These are phyloP conservation scores for Arthrobotrys sphaeroides DNA, from an alignment of 2,329 filamentous ascomycete species.

Conservation along the genomic window DNA sequence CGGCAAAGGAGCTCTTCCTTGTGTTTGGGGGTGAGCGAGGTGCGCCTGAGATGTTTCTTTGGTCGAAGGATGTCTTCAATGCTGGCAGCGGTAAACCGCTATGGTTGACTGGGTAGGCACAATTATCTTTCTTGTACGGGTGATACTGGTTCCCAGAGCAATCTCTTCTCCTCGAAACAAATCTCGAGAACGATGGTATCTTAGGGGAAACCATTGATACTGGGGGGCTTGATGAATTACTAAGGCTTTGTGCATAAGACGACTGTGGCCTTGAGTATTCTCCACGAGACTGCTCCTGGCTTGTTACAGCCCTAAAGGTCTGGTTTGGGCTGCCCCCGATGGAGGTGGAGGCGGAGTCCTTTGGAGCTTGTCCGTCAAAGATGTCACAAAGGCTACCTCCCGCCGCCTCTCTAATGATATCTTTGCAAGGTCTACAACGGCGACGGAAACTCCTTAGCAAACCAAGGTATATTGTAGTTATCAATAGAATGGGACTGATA, in stretches of 20 bases:
- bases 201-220: conserved; percentile 46
- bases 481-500: not conserved
- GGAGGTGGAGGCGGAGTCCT: conserved; percentile 19
- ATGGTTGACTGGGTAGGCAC: conserved; percentile 18
- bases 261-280: conserved; percentile 51
- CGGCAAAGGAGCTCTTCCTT: conserved; percentile 50
- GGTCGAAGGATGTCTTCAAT: conserved; percentile 45
- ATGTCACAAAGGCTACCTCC: conserved; percentile 34
- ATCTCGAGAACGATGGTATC: conserved; percentile 42
- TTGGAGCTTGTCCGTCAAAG: conserved; percentile 45
- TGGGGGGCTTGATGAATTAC: conserved; percentile 47
- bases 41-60: conserved; percentile 2
- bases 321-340: conserved; percentile 31
- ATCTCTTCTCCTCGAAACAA: conserved; percentile 26
- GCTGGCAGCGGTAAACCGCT: conserved; percentile 23
- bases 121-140: conserved; percentile 49
- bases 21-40: conserved; percentile 47
- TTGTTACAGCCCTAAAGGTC: conserved; percentile 12
- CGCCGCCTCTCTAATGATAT: conserved; percentile 48
- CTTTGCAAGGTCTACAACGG: conserved; percentile 38
- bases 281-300: conserved; percentile 30
- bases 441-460: not conserved
- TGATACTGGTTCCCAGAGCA: conserved; percentile 38
- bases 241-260: conserved; percentile 40
- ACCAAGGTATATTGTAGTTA: not conserved